phyloP scores from a whole-genome alignment of 345 rosid species.

The Diplotaxis tenuifolia region DNA sequence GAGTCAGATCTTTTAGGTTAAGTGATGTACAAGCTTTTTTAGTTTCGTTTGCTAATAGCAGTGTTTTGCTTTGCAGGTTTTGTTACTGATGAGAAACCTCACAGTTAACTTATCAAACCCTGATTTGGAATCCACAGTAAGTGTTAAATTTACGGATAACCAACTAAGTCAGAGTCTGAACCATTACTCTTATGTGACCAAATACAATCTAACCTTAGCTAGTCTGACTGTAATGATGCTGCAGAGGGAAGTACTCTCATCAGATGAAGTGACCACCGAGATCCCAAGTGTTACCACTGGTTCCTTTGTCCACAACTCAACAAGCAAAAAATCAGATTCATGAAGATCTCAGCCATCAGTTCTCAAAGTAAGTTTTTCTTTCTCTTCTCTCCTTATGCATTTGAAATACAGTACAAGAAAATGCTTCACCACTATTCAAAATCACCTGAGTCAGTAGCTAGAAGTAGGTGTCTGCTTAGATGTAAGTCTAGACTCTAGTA shows the following conservation, averaged over 20 bases:
- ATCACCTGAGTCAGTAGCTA: not conserved
- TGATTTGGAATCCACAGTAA: conserved; percentile 82
- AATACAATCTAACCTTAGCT: conserved; percentile 29
- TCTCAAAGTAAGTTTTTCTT: conserved; percentile 18
- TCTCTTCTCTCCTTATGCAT: not conserved
- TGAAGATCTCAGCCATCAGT: conserved; percentile 4
- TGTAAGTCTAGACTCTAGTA: conserved; percentile 2
- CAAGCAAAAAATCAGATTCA: conserved; percentile 44
- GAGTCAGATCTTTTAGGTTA: conserved; percentile 34
- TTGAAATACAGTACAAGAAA: not conserved
- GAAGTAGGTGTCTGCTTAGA: not conserved
- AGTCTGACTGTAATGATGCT: conserved; percentile 43
- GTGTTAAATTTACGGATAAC: conserved; percentile 36
- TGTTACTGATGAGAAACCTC: conserved; percentile 88
- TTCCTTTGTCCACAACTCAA: conserved; percentile 40
- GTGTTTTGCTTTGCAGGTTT: conserved; percentile 53
- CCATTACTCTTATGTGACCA: conserved; percentile 13
- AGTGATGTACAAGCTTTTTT: conserved; percentile 1
- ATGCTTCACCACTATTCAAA: not conserved
- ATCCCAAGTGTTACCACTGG: conserved; percentile 38
- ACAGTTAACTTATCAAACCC: conserved; percentile 81
- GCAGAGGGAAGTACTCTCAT: conserved; percentile 52
- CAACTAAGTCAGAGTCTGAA: conserved; percentile 1
- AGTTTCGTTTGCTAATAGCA: not conserved
- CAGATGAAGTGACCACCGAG: conserved; percentile 43